Evolutionary conservation across 2,329 filamentous ascomycete genomes (phyloP).

Genomic region (Penicillium sp.): DNA sequence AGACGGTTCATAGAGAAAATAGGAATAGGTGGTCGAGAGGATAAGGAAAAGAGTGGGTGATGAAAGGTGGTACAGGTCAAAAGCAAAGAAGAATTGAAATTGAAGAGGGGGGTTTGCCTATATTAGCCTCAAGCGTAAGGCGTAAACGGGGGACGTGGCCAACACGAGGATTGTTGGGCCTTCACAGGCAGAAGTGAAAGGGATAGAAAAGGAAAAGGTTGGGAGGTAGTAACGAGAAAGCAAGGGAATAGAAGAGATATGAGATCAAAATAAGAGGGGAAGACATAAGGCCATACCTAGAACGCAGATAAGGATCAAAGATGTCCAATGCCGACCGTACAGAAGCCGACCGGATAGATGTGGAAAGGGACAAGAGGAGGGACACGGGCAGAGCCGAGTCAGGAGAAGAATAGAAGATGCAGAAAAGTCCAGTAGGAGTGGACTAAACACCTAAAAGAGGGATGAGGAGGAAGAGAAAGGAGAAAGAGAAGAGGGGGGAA

Average conservation of each 20-base stretch:
- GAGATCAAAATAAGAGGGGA: neutral
- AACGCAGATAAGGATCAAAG: conserved; percentile 8
- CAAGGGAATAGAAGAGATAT: neutral
- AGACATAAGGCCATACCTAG: neutral
- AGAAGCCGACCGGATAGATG: conserved; percentile 4
- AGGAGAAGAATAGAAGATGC: conserved; percentile 2
- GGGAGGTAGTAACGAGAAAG: neutral
- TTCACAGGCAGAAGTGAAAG: neutral
- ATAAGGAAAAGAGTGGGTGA: neutral
- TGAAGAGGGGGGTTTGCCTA: conserved; percentile 12
- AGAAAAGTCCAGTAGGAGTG: conserved; percentile 20
- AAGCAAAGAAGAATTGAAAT: conserved; percentile 10
- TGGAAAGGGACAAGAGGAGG: neutral
- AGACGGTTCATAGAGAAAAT: neutral
- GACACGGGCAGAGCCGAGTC: neutral
- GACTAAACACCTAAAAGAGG: conserved; percentile 23
- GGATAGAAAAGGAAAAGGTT: conserved; percentile 1
- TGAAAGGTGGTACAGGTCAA: conserved; percentile 12
- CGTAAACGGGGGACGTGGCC: conserved; percentile 10
- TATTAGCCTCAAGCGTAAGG: conserved; percentile 21
- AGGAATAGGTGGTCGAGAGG: neutral
- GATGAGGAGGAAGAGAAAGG: conserved; percentile 16
- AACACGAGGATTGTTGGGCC: conserved; percentile 7
- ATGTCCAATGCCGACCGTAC: conserved; percentile 20
- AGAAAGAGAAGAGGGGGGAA: conserved; percentile 10